Evolutionary conservation across 306 rosid species (phyloP).

Genomic region (Vigna mungo): DNA sequence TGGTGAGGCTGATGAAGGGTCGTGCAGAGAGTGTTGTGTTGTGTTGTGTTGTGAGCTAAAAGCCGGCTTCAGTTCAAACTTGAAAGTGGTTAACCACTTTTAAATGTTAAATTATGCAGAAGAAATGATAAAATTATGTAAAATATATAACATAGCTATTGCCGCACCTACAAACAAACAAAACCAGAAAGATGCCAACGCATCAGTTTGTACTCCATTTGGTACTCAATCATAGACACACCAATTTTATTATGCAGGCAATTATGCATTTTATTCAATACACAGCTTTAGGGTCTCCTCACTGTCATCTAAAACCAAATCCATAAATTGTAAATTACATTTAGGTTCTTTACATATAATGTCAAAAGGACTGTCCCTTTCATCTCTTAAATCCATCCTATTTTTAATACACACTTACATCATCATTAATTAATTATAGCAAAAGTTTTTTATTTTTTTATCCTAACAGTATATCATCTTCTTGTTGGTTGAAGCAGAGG

Average conservation of each 20-base stretch:
- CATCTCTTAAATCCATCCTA: not conserved
- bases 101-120: constrained; percentile 3
- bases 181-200: constrained; percentile 19
- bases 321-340: not conserved
- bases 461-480: no score
- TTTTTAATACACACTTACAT: not conserved
- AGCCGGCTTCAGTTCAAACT: constrained; percentile 4
- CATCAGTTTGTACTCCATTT: not conserved
- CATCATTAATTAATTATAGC: not conserved
- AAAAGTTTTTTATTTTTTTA: no score
- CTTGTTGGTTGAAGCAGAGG: no score
- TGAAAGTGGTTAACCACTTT: not conserved
- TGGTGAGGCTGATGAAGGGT: not conserved
- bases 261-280: not conserved
- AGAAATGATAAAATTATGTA: not conserved
- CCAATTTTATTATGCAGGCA: constrained; percentile 12
- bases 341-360: not conserved
- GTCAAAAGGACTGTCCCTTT: not conserved
- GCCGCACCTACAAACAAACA: constrained; percentile 2
- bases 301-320: not conserved
- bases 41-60: constrained; percentile 2
- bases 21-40: constrained; percentile 19
- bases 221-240: constrained; percentile 3
- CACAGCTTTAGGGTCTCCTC: not conserved
- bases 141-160: not conserved